Percentiles rank a stretch among this genome's conserved stretches.
Conservation (phyloP, 2,329 filamentous ascomycete genomes). For the Xylariales sp. region DNA sequence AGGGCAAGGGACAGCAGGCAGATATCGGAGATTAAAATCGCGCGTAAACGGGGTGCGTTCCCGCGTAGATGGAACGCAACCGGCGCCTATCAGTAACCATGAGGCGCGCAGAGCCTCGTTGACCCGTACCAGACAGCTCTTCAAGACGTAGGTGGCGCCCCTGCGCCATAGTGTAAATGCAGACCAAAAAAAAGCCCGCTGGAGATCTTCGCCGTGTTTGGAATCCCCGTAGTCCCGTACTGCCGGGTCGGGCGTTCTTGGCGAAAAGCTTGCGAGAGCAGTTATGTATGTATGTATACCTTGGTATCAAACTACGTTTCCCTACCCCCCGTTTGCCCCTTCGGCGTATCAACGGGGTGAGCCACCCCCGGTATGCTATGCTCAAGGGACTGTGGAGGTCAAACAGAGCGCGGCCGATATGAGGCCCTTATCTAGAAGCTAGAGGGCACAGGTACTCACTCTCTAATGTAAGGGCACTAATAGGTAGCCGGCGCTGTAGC, state of each 20-base stretch:
- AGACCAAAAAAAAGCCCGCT: not conserved
- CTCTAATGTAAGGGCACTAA: not conserved
- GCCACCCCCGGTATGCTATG: not conserved
- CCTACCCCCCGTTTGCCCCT: not conserved
- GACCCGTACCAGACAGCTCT: not conserved
- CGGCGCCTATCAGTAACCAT: not conserved
- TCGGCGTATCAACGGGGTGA: not conserved
- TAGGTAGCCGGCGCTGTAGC: not conserved
- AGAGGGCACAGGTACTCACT: not conserved
- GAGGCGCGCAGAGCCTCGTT: not conserved
- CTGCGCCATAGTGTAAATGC: not conserved
- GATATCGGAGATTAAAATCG: not conserved
- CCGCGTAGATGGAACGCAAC: not conserved
- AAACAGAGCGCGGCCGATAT: not conserved
- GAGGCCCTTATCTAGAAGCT: not conserved
- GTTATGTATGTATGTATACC: not conserved
- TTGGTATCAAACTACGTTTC: not conserved
- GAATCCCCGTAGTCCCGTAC: conserved; percentile 14
- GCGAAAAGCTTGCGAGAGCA: not conserved
- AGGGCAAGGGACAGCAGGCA: not conserved
- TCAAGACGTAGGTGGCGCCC: not conserved
- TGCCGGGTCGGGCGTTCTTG: conserved; percentile 20
- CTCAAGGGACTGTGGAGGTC: not conserved
- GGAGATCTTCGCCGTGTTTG: not conserved
- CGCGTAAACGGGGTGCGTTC: not conserved